phyloP scores from a whole-genome alignment of 2,329 filamentous ascomycete genomes.

The Trichoderma cornu-damae region DNA sequence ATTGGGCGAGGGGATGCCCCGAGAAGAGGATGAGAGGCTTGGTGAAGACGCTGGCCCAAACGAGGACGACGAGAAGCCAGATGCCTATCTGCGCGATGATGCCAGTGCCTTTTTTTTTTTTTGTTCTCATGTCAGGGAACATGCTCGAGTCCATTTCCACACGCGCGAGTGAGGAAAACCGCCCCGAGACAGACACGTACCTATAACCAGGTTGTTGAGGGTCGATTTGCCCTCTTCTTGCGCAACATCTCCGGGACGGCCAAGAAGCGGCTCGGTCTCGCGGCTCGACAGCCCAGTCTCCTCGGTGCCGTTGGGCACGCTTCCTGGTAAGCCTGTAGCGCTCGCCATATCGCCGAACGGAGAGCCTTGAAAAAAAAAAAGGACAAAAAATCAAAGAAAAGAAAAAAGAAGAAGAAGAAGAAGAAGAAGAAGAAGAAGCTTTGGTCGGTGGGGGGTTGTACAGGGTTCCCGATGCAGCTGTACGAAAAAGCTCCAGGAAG shows the following conservation, averaged over 20 bases:
- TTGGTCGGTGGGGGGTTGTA: no score
- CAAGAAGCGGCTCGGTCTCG: constrained; percentile 43
- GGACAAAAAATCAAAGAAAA: no score
- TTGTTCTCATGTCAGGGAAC: neutral
- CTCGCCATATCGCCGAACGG: constrained; percentile 53
- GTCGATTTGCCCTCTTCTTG: constrained; percentile 62
- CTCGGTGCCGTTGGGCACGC: constrained; percentile 26
- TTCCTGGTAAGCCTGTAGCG: constrained; percentile 60
- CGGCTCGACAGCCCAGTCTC: constrained; percentile 24
- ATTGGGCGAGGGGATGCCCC: constrained; percentile 71
- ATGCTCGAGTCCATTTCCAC: neutral
- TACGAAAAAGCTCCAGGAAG: neutral
- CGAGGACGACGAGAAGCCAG: constrained; percentile 66
- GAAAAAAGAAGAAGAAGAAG: no score
- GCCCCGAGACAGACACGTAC: constrained; percentile 44
- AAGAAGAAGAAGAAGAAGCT: no score
- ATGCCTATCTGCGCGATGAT: constrained; percentile 74
- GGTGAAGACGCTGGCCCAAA: constrained; percentile 74
- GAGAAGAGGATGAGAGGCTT: constrained; percentile 75
- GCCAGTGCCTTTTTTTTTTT: constrained; percentile 61
- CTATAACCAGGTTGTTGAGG: constrained; percentile 66
- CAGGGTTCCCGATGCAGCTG: neutral
- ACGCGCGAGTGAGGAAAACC: neutral
- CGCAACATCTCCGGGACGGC: constrained; percentile 63
- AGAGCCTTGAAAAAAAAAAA: no score